Percentiles rank a stretch among this genome's conserved stretches.
Evolutionary conservation across 2,329 filamentous ascomycete genomes (phyloP).

Genomic region (Colletotrichum gloeosporioides): DNA sequence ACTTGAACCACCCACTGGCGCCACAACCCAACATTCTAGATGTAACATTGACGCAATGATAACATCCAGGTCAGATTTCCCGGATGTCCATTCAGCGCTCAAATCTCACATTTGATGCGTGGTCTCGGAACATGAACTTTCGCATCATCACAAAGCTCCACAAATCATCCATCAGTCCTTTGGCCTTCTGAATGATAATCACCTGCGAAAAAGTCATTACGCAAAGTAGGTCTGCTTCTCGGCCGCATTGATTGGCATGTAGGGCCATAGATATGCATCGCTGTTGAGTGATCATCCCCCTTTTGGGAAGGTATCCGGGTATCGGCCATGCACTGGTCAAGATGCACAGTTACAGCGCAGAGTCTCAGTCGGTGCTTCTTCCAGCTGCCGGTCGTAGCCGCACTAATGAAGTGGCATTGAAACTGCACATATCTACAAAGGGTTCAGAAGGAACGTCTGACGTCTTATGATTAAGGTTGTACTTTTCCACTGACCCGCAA

Average conservation of each 20-base stretch:
- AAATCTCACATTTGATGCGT: neutral
- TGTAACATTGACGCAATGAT: neutral
- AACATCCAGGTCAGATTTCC: neutral
- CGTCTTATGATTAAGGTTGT: neutral
- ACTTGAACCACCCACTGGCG: neutral
- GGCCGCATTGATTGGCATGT: neutral
- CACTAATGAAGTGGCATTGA: neutral
- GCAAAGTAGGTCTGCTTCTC: neutral
- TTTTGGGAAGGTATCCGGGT: neutral
- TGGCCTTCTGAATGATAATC: neutral
- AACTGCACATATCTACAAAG: neutral
- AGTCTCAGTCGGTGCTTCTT: neutral
- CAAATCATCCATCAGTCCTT: neutral
- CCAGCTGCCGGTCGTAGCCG: neutral
- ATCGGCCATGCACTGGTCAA: neutral
- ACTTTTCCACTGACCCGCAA: neutral
- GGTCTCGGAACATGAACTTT: neutral
- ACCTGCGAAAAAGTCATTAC: neutral
- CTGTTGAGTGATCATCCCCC: neutral
- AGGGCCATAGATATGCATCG: neutral
- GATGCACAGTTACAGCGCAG: neutral
- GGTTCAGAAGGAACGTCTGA: neutral
- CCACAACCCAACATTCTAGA: neutral
- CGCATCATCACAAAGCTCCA: neutral
- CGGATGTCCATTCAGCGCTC: neutral